Base-by-base conservation (phyloP, 352 stramenopile genomes). In the Globisporangium canariense region DNA sequence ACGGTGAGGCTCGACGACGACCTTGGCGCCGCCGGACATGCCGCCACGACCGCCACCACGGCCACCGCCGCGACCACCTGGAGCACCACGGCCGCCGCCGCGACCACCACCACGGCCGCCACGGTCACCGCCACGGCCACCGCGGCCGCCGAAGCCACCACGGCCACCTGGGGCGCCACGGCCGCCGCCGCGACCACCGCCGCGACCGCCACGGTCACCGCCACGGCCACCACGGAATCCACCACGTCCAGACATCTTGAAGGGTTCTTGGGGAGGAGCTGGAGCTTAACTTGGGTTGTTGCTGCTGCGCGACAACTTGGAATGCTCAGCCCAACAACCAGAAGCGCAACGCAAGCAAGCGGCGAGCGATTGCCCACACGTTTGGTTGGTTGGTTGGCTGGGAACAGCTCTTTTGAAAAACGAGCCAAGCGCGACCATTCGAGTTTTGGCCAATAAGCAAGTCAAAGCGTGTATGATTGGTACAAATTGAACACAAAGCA, bases 1-100 rank as follows among this genome's bases (percentile, higher is more conserved):
- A 74, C 96, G 91, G 79, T 99, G 97, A 60, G 97, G 96, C 79
- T 99, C 97, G 46, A 99, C 93, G 25, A 99, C 81, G 18, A 99
- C 97, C 80, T 99, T 99, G 58, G 96, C 78, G 34, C 96, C 96
- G 25, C 97, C 96, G 68, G 94, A 96, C 91, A 98, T 98, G 65
- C 97, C 96, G 9, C 90, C 89, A 52, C 80, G 57, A 28, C 83
- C 77, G 55, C 89, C 62, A 11, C 89, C 65, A 50, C 91, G 73
- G n/a, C 89, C 74, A 65, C 91, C 61, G 58, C 88, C 64, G 20
- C 85, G 68, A 34, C 83, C 68, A 58, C 83, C 61, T 25, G 78
- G 58, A 14, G 83, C 65, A 57, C 76, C 57, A 32, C 79, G 65
- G 25, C 86, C 71, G 54, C 75, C 69, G 20, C 71, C 64, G 54